Base-by-base conservation (phyloP, 2,329 filamentous ascomycete species). In the Cladosporium sp. region DNA sequence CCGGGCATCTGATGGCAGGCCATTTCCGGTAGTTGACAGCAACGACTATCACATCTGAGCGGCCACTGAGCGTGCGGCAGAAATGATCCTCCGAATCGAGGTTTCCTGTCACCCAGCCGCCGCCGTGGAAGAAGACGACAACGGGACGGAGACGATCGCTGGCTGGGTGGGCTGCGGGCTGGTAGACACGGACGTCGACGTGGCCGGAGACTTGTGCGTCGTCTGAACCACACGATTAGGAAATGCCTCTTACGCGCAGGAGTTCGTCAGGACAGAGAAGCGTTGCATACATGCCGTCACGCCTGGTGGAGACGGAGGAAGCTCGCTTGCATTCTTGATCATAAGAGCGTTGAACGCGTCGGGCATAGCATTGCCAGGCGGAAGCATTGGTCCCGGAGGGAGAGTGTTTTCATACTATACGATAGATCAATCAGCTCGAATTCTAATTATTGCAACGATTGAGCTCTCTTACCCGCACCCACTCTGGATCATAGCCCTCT, bases 71-170 rank as follows among this genome's bases (percentile, higher is more conserved):
- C 17, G 65, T 61, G 28, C 71, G 63, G 60, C 73, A 74, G 59
- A 70, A 65, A 5, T 65, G 63, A 60, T 75, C 71, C 63, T 75
- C 73, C 9, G 66, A 65, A 56, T 74, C 68, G 28, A 75, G 63
- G 62, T 71, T 67, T 15, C 73, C 73, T 6, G 65, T 65, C 49
- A 71, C 64, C 55, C 63, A 75, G 2, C 74, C 73, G 28, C 73
- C 74, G 39, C 73, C 74, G 58, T 74, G 71, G 50, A 61, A 68
- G 61, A 70, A 76, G 7, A 75, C 64, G 28, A 69, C 69, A 34
- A 74, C 60, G 5, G 73, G 73, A 1, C 8, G n/a, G 12, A 22
- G 7, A 1, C n/a, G 19, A 25, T 34, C 14, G 5, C 7, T 15
- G 19, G 34, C 12, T 8, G 17, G 28, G 12, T 25, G 12, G n/a